Percentiles rank a stretch among this genome's conserved stretches.
phyloP scores from a whole-genome alignment of 306 rosid species.

The Cucurbita argyrosperma region DNA sequence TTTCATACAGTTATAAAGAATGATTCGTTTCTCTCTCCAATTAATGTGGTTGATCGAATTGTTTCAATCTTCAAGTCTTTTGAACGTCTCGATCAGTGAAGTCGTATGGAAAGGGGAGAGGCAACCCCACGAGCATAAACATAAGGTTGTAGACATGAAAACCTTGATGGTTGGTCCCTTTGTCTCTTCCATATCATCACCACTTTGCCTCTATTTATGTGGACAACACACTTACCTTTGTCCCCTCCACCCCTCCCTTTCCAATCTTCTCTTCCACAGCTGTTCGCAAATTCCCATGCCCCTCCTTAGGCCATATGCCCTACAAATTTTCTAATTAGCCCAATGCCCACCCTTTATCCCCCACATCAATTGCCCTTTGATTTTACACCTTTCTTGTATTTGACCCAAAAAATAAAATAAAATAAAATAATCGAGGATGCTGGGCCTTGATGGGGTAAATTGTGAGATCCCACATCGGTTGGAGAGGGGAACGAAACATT shows the following conservation, averaged over 20 bases:
- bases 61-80: no score
- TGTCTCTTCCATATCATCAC: not conserved
- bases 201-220: conserved; percentile 6
- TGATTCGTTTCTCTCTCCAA: no score
- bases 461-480: no score
- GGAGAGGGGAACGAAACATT: no score
- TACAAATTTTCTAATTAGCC: not conserved
- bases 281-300: not conserved
- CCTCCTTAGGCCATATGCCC: not conserved
- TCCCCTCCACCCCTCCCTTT: not conserved
- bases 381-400: not conserved
- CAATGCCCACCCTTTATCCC: not conserved
- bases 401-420: not conserved
- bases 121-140: not conserved
- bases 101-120: not conserved
- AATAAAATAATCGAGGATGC: no score
- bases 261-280: no score
- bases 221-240: not conserved
- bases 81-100: no score
- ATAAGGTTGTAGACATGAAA: not conserved
- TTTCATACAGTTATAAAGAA: no score
- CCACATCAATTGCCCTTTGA: not conserved
- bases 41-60: no score
- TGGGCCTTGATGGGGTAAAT: no score
- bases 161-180: not conserved